Base-by-base conservation (phyloP, 495 filamentous ascomycete genomes). In the Barbatosphaeria neglecta region DNA sequence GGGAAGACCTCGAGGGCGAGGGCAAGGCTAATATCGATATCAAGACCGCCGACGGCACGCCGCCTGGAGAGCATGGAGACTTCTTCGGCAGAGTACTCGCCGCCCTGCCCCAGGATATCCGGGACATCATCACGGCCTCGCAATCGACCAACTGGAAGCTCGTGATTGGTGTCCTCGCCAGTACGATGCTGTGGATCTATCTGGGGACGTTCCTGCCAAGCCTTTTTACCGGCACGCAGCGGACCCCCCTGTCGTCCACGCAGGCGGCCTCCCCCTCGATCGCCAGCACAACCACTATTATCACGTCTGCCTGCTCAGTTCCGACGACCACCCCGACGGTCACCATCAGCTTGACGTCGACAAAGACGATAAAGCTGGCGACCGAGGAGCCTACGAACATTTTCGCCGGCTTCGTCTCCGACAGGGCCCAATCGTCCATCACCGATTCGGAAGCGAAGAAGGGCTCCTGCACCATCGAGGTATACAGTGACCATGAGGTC, bases 381-480 rank as follows among this genome's bases (percentile, higher is more conserved):
- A 46, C 51, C 9, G 50, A 70, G 20, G 64, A 68, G 50, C 56
- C 74, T 7, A 23, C 20, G 46, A 66, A 38, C 58, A 58, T 49
- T 43, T 73, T 53, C 56, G 67, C 37, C 49, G 60, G 46, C 52
- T 64, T 59, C 50, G 59, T 50, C 43, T 72, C 47, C 53, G 67
- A 70, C 42, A 66, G 57, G 38, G 41, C 56, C 3, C 62, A 60
- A 22, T 40, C 33, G n/a, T 44, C 33, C 17, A 45, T 56, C 16
- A 24, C 46, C 19, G 55, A 59, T 3, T 25, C 46, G 11, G 41
- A 58, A 45, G 37, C 48, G 27, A 52, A 54, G 42, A 53, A 59
- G 46, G 59, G 59, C 13, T 48, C 57, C 15, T 71, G 66, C 54
- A 68, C 63, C 20, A 65, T 62, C 25, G 54, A 60, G 18, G 44